Conservation (phyloP, 306 rosid species). For the Vigna mungo region DNA sequence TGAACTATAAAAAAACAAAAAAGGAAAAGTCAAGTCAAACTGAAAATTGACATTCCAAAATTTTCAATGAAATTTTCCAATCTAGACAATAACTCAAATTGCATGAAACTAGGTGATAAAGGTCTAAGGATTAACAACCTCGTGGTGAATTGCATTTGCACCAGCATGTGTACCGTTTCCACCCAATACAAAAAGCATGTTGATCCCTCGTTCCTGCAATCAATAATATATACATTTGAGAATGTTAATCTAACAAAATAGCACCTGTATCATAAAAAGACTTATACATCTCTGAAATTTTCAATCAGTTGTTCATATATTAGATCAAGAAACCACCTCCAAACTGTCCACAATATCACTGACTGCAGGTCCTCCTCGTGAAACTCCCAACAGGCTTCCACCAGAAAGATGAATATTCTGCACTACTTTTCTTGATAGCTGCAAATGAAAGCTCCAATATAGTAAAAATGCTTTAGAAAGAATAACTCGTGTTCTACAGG, state of each 20-base stretch:
- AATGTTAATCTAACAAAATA: conserved; percentile 29
- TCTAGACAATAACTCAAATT: conserved; percentile 24
- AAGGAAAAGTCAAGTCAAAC: conserved; percentile 23
- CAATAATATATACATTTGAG: conserved; percentile 38
- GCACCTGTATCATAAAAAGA: conserved; percentile 4
- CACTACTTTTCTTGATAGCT: conserved; percentile 92
- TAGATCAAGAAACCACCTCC: conserved; percentile 59
- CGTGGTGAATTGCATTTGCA: conserved; percentile 90
- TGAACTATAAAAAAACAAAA: conserved; percentile 8
- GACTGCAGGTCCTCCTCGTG: conserved; percentile 90
- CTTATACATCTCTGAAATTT: conserved; percentile 15
- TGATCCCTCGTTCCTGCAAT: conserved; percentile 87
- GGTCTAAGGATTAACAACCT: conserved; percentile 62
- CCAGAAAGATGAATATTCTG: conserved; percentile 99
- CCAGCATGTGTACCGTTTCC: conserved; percentile 99
- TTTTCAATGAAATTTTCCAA: conserved; percentile 18
- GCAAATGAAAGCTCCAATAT: conserved; percentile 44
- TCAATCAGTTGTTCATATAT: conserved; percentile 33
- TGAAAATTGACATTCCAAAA: neutral
- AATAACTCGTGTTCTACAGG: conserved; percentile 27
- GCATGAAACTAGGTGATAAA: conserved; percentile 20
- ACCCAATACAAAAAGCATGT: conserved; percentile 98
- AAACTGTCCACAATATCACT: conserved; percentile 80
- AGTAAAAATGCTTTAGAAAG: conserved; percentile 30
- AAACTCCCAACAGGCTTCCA: conserved; percentile 98